Conservation (phyloP, 352 stramenopile species). For the Globisporangium uncinulatum region DNA sequence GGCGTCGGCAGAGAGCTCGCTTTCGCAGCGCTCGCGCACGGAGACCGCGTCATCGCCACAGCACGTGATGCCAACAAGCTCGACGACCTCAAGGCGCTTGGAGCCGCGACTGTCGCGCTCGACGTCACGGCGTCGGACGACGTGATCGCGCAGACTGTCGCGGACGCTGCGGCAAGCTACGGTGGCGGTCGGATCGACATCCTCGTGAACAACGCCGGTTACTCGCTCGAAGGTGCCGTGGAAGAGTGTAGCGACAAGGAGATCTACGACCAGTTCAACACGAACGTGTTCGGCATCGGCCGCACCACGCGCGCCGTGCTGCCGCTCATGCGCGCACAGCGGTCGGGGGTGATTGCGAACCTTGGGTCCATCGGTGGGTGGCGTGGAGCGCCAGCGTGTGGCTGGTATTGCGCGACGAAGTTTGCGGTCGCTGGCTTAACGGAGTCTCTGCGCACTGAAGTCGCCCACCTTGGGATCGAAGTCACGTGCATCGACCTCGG, state of each 20-base stretch:
- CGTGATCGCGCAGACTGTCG: conserved; percentile 18
- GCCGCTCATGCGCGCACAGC: conserved; percentile 31
- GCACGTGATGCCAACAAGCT: conserved; percentile 21
- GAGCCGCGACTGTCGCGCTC: conserved; percentile 24
- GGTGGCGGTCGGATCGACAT: conserved; percentile 26
- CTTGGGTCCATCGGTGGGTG: conserved; percentile 32
- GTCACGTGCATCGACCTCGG: conserved; percentile 35
- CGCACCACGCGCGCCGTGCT: conserved; percentile 25
- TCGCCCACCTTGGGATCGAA: conserved; percentile 29
- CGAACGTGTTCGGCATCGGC: conserved; percentile 41
- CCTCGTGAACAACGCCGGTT: conserved; percentile 45
- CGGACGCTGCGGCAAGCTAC: conserved; percentile 13
- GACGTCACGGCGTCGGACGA: conserved; percentile 30
- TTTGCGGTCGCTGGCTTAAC: conserved; percentile 32
- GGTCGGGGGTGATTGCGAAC: conserved; percentile 31
- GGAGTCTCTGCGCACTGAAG: conserved; percentile 25
- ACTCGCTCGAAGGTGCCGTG: conserved; percentile 27
- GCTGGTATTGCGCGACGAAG: conserved; percentile 37
- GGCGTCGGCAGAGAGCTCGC: conserved; percentile 16
- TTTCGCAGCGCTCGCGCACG: conserved; percentile 22
- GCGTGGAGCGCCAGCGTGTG: conserved; percentile 18
- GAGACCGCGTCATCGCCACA: conserved; percentile 35
- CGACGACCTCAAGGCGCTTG: conserved; percentile 20
- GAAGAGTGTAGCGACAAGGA: conserved; percentile 20
- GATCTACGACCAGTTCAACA: conserved; percentile 31